Percentiles rank a stretch among this genome's conserved stretches.
Conservation (phyloP, 768 basidiomycete species). For the Piloderma croceum region DNA sequence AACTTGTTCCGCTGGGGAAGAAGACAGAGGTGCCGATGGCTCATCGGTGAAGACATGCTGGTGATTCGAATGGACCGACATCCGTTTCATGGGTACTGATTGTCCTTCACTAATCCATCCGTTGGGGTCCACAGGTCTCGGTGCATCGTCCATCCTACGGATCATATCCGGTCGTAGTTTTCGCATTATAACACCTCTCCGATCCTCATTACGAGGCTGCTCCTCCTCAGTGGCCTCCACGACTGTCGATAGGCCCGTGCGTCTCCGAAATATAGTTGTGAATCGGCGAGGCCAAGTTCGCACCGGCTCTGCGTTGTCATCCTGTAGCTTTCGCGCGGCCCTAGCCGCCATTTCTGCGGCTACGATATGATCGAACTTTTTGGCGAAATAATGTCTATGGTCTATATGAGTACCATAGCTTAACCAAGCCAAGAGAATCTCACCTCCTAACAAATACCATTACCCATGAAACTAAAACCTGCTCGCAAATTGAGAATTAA, state of each 20-base stretch:
- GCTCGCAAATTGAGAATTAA: not conserved
- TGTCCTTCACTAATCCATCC: slow-evolving; percentile 57
- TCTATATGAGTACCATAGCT: too few species aligned
- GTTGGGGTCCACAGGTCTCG: slow-evolving; percentile 67
- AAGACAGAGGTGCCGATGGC: slow-evolving; percentile 20
- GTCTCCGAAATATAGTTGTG: slow-evolving; percentile 28
- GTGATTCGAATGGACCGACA: slow-evolving; percentile 11
- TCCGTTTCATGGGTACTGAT: slow-evolving; percentile 22
- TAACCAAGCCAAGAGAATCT: slow-evolving; percentile 17
- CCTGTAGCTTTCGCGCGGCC: slow-evolving; percentile 11
- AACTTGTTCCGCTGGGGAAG: too few species aligned
- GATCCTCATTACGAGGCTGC: not conserved
- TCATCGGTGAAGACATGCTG: slow-evolving; percentile 2
- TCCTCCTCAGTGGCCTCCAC: slow-evolving; percentile 16
- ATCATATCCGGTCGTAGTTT: slow-evolving; percentile 70
- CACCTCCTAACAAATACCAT: slow-evolving; percentile 76
- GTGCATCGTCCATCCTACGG: slow-evolving; percentile 61
- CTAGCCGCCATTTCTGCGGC: slow-evolving; percentile 34
- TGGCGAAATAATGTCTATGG: slow-evolving; percentile 63
- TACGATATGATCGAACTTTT: slow-evolving; percentile 59
- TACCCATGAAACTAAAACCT: slow-evolving; percentile 79
- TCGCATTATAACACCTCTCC: slow-evolving; percentile 5
- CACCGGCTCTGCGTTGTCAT: slow-evolving; percentile 1
- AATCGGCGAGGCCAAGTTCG: slow-evolving; percentile 22
- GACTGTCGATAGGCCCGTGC: slow-evolving; percentile 22